Percentiles rank a stretch among this genome's conserved stretches.
Evolutionary conservation across 192 early-diverging fungal species (phyloP).

Genomic region (Podila minutissima): DNA sequence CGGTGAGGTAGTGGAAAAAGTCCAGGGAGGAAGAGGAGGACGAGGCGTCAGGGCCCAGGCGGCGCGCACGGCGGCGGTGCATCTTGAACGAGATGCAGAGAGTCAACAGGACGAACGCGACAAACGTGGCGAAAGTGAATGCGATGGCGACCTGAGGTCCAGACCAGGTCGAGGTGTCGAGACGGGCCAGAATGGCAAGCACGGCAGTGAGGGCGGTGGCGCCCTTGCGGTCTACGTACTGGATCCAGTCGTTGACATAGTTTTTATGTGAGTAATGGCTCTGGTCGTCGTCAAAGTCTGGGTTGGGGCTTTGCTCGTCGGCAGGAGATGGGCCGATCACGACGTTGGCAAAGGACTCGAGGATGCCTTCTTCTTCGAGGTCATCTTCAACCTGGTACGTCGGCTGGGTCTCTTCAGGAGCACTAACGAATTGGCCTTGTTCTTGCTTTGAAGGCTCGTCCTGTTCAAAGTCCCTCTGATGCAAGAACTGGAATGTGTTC

Average conservation of each 20-base stretch:
- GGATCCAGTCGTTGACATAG: not conserved
- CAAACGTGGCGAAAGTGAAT: not conserved
- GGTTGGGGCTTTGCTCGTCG: not conserved
- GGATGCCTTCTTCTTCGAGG: conserved; percentile 1
- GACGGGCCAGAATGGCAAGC: not conserved
- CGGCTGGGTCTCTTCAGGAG: no score
- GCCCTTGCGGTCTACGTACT: not conserved
- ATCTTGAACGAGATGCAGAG: conserved; percentile 25
- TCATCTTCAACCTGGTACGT: not conserved
- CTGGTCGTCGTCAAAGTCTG: not conserved
- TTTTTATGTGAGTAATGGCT: not conserved
- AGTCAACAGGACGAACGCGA: not conserved
- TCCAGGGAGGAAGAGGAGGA: conserved; percentile 6
- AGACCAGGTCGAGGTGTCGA: not conserved
- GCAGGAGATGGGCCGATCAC: not conserved
- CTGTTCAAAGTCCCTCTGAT: no score
- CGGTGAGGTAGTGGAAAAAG: conserved; percentile 24
- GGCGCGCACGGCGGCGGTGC: not conserved
- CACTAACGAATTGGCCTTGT: not conserved
- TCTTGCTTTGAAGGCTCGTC: not conserved
- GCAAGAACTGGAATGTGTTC: no score
- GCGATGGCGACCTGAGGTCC: not conserved
- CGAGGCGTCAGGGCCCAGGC: not conserved
- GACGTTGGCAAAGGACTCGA: not conserved
- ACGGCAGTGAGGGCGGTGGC: not conserved